phyloP scores from a whole-genome alignment of 2,329 filamentous ascomycete genomes.

The Pyrenochaeta sp. region DNA sequence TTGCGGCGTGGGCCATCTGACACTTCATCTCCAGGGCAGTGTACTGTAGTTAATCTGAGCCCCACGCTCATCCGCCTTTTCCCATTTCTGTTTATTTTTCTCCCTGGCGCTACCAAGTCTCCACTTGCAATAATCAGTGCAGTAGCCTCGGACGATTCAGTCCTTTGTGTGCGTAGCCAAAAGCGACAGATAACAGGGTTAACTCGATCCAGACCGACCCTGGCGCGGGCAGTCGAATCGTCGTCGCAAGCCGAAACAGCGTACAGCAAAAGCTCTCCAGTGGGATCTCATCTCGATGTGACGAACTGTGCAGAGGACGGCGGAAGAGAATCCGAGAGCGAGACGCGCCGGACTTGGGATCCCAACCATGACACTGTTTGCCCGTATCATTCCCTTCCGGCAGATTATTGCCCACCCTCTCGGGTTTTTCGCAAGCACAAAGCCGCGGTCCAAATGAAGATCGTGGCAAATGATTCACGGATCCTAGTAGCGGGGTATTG shows the following conservation, averaged over 20 bases:
- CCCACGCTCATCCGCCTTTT: neutral
- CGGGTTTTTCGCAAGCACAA: slow-evolving; percentile 21
- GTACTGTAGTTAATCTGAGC: slow-evolving; percentile 1
- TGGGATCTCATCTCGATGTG: slow-evolving; percentile 16
- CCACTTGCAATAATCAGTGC: slow-evolving; percentile 24
- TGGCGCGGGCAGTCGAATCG: neutral
- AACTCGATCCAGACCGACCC: slow-evolving; percentile 3
- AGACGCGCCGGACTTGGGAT: slow-evolving; percentile 10
- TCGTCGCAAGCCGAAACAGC: slow-evolving; percentile 9
- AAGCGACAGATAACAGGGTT: slow-evolving; percentile 8
- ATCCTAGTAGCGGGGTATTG: slow-evolving; percentile 18
- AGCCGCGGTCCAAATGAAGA: slow-evolving; percentile 25
- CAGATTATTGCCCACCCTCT: slow-evolving; percentile 16
- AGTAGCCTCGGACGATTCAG: slow-evolving; percentile 30
- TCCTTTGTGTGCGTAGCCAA: slow-evolving; percentile 18
- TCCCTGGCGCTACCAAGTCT: slow-evolving; percentile 17
- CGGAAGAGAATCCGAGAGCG: slow-evolving; percentile 10
- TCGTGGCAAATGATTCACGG: slow-evolving; percentile 21
- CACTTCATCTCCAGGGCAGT: slow-evolving; percentile 3
- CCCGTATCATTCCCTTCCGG: slow-evolving; percentile 10
- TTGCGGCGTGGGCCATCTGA: slow-evolving; percentile 11
- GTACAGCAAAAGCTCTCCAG: slow-evolving; percentile 9
- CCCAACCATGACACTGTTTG: slow-evolving; percentile 8
- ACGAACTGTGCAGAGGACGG: slow-evolving; percentile 18
- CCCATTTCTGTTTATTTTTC: neutral